Evolutionary conservation across 2,329 filamentous ascomycete genomes (phyloP), one percentile per base, ranked within the genome.

Genomic region (Colletotrichum lindemuthianum): DNA sequence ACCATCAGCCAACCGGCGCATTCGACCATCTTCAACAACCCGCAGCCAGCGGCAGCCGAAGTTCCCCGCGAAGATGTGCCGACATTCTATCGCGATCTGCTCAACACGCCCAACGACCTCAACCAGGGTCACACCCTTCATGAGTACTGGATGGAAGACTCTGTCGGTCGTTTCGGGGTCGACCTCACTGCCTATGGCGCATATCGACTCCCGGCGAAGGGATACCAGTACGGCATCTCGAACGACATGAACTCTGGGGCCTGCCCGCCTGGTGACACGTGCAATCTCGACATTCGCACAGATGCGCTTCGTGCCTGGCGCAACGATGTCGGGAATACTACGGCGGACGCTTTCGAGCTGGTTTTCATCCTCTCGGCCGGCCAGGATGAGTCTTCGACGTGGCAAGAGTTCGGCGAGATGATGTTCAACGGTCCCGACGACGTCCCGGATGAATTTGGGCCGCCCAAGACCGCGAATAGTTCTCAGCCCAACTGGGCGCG

Each of bases 91-190:
- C 77, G 76, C 36, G 81, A 85, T 63, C 72, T 85, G 4, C 75
- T 85, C 52, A 86, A 85, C 66, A 80, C 72, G 53, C 83, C 82
- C 0, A 77, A 74, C 43, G 80, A 82, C 4, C 70, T 85, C 36
- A 85, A 86, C 60, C 74, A 74, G n/a, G 78, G 78, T 4, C 83
- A 84, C 64, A 86, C 84, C 2, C 73, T 86, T 2, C 83, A 86
- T 63, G 82, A 86, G 71, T 86, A 86, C 69, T 86, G 84, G 83
- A 86, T 85, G 83, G 82, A 82, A 56, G 83, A 86, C 70, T 84
- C 82, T 1, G 80, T 77, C 11, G 83, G 84, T 3, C 77, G 79
- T 15, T 86, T 80, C 63, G 84, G 84, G 12, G 83, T 85, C 8
- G 81, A 85, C 60, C 67, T 86, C 70, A 85, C 82, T 0, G 79